These are phyloP conservation scores for Erysiphe pulchra DNA, from an alignment of 2,329 filamentous ascomycete species.

Conservation along the genomic window DNA sequence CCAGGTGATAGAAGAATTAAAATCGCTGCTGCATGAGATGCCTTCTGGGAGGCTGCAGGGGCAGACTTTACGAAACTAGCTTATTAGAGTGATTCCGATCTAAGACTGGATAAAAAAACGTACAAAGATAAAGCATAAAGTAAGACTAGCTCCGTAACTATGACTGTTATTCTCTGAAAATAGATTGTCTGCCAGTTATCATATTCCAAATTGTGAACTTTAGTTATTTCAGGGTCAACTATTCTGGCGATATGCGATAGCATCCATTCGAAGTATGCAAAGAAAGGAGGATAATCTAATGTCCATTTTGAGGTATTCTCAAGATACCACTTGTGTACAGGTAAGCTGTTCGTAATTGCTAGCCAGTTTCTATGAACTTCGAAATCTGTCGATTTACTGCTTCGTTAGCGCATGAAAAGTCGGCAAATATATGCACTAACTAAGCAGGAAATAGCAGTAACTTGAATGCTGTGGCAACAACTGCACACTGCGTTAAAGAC, in stretches of 20 bases:
- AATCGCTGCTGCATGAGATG: slow-evolving; percentile 64
- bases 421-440: slow-evolving; percentile 26
- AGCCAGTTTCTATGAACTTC: slow-evolving; percentile 98
- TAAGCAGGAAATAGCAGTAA: slow-evolving; percentile 83
- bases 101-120: slow-evolving; percentile 5
- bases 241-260: slow-evolving; percentile 59
- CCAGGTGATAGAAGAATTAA: slow-evolving; percentile 82
- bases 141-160: slow-evolving; percentile 60
- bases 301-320: slow-evolving; percentile 99
- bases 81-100: slow-evolving; percentile 4
- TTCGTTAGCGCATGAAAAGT: slow-evolving; percentile 1
- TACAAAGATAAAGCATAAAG: slow-evolving; percentile 60
- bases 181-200: slow-evolving; percentile 84
- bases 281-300: slow-evolving; percentile 94
- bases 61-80: slow-evolving; percentile 50
- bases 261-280: slow-evolving; percentile 88
- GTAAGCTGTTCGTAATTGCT: slow-evolving; percentile 75
- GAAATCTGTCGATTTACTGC: slow-evolving; percentile 93
- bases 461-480: slow-evolving; percentile 73
- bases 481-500: slow-evolving; percentile 65
- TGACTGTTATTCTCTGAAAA: slow-evolving; percentile 78
- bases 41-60: slow-evolving; percentile 35
- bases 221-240: slow-evolving; percentile 58
- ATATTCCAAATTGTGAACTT: slow-evolving; percentile 57
- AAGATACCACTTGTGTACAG: slow-evolving; percentile 77